phyloP scores from a whole-genome alignment of 129 eudicot genomes.

The Calendula officinalis region DNA sequence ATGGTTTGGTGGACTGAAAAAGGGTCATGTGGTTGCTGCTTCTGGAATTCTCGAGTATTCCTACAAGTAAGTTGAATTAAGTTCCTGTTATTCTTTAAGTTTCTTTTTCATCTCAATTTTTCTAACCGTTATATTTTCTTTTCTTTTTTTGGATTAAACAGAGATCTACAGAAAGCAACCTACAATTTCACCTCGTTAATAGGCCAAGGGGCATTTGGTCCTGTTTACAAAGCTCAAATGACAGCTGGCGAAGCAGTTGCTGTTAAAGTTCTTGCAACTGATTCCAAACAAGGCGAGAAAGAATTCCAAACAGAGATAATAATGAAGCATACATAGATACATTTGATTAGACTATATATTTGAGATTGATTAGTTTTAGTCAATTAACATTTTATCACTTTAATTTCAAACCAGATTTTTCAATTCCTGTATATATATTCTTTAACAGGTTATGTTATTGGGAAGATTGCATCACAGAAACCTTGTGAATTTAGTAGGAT shows the following conservation, averaged over 20 bases:
- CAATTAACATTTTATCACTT: conserved; percentile 16
- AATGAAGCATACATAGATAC: conserved; percentile 1
- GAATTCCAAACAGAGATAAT: conserved; percentile 92
- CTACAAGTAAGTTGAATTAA: conserved; percentile 59
- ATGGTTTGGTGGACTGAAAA: conserved; percentile 73
- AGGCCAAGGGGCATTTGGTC: conserved; percentile 98
- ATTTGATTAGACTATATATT: conserved; percentile 12
- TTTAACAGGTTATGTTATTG: conserved; percentile 74
- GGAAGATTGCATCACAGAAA: conserved; percentile 96
- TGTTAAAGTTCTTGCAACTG: conserved; percentile 95
- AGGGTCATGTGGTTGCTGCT: conserved; percentile 69
- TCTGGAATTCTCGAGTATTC: conserved; percentile 89
- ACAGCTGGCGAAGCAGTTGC: conserved; percentile 89
- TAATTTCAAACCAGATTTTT: not conserved
- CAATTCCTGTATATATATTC: conserved; percentile 1
- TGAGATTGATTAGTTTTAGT: conserved; percentile 7
- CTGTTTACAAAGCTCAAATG: conserved; percentile 98
- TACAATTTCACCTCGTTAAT: conserved; percentile 83
- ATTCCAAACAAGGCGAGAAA: conserved; percentile 94
- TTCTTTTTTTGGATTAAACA: conserved; percentile 34
- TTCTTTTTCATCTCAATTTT: conserved; percentile 5
- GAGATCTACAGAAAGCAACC: conserved; percentile 96
- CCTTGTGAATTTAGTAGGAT: conserved; percentile 97
- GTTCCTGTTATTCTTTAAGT: conserved; percentile 5
- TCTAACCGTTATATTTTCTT: not conserved